Percentiles rank a stretch among this genome's conserved stretches.
Conservation (phyloP, 2,329 filamentous ascomycete species). For the Stenocarpella maydis region DNA sequence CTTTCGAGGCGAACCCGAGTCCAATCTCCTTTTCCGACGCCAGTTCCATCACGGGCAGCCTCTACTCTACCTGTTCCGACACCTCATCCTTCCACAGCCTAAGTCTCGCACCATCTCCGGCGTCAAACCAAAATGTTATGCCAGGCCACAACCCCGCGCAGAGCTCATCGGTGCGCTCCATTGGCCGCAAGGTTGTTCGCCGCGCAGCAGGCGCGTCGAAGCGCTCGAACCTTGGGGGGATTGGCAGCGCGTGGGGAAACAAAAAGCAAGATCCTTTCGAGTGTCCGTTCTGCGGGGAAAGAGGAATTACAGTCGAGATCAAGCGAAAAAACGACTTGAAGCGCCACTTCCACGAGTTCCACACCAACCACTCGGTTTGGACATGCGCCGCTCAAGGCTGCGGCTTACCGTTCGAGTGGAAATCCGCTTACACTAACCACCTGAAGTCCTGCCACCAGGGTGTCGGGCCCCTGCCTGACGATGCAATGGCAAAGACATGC, state of each 20-base stretch:
- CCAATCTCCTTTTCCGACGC: conserved; percentile 48
- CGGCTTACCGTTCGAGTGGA: conserved; percentile 56
- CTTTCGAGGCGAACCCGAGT: conserved; percentile 35
- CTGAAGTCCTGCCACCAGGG: conserved; percentile 54
- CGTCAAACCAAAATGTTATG: conserved; percentile 39
- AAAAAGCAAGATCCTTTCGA: conserved; percentile 38
- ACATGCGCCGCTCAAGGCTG: conserved; percentile 54
- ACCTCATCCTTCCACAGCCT: conserved; percentile 36
- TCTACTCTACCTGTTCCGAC: conserved; percentile 47
- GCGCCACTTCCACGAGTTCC: conserved; percentile 58
- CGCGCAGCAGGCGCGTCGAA: conserved; percentile 35
- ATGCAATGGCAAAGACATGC: conserved; percentile 53
- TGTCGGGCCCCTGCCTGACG: conserved; percentile 43
- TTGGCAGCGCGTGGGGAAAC: conserved; percentile 34
- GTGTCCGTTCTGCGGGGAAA: conserved; percentile 53
- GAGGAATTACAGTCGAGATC: conserved; percentile 50
- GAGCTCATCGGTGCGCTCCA: conserved; percentile 33
- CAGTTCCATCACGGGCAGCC: conserved; percentile 49
- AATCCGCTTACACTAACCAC: conserved; percentile 57
- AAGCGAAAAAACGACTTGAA: conserved; percentile 58
- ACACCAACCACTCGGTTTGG: conserved; percentile 57
- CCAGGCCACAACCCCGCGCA: conserved; percentile 32
- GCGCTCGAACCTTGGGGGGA: conserved; percentile 34
- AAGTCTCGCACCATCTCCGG: conserved; percentile 34
- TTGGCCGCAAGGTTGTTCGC: conserved; percentile 34